A percentile compares a stretch with the other conserved stretches of the same genome.
Evolutionary conservation across 345 rosid species (phyloP).

Genomic region (Reutealis trisperma): DNA sequence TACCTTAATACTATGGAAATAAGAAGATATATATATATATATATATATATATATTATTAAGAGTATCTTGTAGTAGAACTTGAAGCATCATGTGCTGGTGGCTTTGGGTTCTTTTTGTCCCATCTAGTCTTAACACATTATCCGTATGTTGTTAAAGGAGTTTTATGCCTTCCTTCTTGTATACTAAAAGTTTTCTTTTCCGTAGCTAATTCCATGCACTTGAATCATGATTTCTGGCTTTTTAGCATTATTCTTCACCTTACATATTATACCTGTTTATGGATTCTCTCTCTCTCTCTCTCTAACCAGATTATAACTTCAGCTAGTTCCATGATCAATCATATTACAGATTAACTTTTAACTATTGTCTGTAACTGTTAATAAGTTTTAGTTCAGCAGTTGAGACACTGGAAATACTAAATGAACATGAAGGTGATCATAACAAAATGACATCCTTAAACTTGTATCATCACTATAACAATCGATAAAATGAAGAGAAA

Average conservation of each 20-base stretch:
- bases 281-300: not conserved
- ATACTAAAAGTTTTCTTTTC: not conserved
- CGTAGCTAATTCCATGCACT: not conserved
- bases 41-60: no score
- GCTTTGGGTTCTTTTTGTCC: constrained; percentile 31
- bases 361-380: not conserved
- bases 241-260: not conserved
- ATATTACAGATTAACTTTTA: not conserved
- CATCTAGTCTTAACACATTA: constrained; percentile 16
- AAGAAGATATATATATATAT: constrained; percentile 8
- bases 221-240: not conserved
- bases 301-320: not conserved
- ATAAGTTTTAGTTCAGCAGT: no score
- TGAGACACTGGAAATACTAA: no score
- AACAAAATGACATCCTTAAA: no score
- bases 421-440: no score
- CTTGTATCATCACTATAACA: no score
- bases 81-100: not conserved
- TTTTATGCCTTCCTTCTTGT: constrained; percentile 9
- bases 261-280: not conserved
- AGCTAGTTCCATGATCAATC: no score
- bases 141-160: not conserved
- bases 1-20: constrained; percentile 18
- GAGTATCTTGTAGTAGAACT: not conserved
- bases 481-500: no score